Conservation (phyloP, 306 rosid species). For the Trichosanthes cucumerina region DNA sequence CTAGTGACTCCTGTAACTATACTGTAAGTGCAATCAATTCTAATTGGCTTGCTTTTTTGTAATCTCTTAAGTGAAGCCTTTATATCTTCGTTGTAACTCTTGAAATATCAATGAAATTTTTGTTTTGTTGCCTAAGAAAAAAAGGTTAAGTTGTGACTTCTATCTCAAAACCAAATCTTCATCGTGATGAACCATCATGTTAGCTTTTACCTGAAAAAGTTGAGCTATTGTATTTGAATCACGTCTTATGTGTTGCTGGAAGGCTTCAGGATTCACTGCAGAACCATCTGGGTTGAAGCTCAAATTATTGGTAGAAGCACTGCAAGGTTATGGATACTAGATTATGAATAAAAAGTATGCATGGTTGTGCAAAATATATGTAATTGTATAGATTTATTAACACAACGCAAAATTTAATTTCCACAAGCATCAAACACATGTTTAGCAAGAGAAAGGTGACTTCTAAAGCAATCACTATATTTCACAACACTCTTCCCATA, state of each 20-base stretch:
- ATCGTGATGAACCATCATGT: constrained; percentile 4
- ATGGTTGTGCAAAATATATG: neutral
- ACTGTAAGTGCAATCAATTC: neutral
- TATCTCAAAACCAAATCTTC: neutral
- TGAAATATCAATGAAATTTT: neutral
- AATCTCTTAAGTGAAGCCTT: neutral
- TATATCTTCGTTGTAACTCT: neutral
- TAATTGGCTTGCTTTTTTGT: neutral
- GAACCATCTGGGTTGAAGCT: constrained; percentile 82
- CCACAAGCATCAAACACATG: neutral
- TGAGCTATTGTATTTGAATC: constrained; percentile 61
- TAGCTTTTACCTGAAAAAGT: constrained; percentile 58
- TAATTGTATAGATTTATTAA: neutral
- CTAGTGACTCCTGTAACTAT: neutral
- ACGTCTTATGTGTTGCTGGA: constrained; percentile 70
- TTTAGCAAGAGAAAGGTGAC: neutral
- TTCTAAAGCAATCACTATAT: neutral
- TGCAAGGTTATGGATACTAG: constrained; percentile 20
- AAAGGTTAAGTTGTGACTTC: neutral
- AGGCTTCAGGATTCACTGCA: constrained; percentile 76
- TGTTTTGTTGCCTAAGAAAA: neutral
- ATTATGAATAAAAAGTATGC: neutral
- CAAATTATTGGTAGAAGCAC: constrained; percentile 57
- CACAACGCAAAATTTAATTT: neutral
- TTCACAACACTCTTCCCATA: neutral